These are phyloP conservation scores for Lentinus brumalis DNA, from an alignment of 768 basidiomycete species.

Conservation along the genomic window DNA sequence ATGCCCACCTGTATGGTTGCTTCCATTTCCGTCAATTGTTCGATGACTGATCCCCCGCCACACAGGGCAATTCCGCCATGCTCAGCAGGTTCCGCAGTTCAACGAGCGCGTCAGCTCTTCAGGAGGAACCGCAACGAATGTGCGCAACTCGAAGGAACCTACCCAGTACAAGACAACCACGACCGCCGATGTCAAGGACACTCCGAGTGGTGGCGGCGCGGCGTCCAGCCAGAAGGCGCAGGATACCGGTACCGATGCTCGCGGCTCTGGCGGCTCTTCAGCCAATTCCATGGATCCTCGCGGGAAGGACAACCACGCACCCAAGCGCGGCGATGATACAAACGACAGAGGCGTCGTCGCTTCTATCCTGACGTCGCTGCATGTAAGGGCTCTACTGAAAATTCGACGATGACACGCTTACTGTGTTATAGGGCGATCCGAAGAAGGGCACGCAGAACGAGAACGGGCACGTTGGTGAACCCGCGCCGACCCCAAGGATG, in stretches of 20 bases:
- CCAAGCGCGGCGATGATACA: background rate
- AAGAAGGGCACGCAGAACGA: constrained; percentile 1
- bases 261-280: background rate
- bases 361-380: constrained; percentile 10
- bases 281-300: background rate
- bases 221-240: constrained; percentile 8
- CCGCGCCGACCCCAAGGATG: constrained; percentile 4
- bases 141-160: constrained; percentile 2
- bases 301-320: background rate
- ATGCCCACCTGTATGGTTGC: constrained; percentile 15
- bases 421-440: background rate
- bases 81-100: constrained; percentile 13
- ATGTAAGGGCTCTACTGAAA: constrained; percentile 8
- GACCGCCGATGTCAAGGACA: background rate
- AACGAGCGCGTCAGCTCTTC: constrained; percentile 15
- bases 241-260: background rate
- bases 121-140: constrained; percentile 1
- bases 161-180: background rate
- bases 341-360: background rate
- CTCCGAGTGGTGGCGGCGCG: background rate
- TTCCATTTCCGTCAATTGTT: no score
- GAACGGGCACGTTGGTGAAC: constrained; percentile 16
- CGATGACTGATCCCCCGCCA: background rate
- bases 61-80: constrained; percentile 20
- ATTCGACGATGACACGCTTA: background rate